Conservation (phyloP, 805 yeast species). For the Ogataea henricii region DNA sequence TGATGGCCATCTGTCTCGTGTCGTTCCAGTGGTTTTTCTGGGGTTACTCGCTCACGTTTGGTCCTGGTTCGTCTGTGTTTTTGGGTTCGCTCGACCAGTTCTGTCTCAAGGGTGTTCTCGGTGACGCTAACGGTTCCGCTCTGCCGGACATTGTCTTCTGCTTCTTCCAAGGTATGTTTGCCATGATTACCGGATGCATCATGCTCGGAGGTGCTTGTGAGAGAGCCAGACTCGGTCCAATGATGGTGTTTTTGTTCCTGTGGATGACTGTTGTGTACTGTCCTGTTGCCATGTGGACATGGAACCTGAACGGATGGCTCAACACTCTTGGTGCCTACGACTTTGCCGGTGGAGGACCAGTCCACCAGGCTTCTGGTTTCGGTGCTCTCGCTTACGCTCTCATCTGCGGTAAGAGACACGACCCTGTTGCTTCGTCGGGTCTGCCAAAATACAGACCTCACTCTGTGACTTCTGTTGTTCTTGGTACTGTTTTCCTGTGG, state of each 20-base stretch:
- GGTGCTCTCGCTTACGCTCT: constrained; percentile 95
- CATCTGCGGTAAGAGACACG: constrained; percentile 88
- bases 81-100: constrained; percentile 83
- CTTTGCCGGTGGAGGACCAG: constrained; percentile 99
- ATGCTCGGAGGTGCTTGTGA: constrained; percentile 99
- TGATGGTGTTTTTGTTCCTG: constrained; percentile 90
- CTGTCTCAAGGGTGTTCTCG: constrained; percentile 78
- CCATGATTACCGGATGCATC: constrained; percentile 87
- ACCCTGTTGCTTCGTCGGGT: constrained; percentile 65
- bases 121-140: constrained; percentile 67
- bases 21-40: constrained; percentile 97
- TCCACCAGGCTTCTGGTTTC: constrained; percentile 91
- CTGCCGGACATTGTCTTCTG: constrained; percentile 92
- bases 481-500: constrained; percentile 95
- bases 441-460: constrained; percentile 94
- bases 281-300: constrained; percentile 96
- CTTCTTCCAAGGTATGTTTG: constrained; percentile 96
- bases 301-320: constrained; percentile 96
- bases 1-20: constrained; percentile 82
- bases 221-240: constrained; percentile 93
- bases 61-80: constrained; percentile 53
- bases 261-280: constrained; percentile 97
- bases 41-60: constrained; percentile 92
- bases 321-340: constrained; percentile 80
- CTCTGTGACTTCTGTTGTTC: constrained; percentile 83